Base-by-base conservation (phyloP, 148 eudicot genomes). In the Vaccinium vitisidaea region DNA sequence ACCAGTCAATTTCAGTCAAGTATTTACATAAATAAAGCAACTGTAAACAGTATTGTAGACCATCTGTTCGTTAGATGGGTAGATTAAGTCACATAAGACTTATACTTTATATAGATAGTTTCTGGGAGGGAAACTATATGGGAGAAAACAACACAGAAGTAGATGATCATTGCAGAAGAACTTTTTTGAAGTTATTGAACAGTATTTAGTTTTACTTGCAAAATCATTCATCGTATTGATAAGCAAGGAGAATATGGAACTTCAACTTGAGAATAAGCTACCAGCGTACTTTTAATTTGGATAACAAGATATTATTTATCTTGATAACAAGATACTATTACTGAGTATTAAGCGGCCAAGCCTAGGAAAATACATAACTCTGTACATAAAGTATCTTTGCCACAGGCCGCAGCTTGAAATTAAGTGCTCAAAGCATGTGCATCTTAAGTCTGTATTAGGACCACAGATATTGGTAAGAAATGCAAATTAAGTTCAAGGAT, bases 1-100 rank as follows among this genome's bases (percentile, higher is more conserved):
- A 36, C 71, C 50, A 59, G 81, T 84, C 53, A 84, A 61, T 27
- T 59, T 61, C 55, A 10, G 59, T 73, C 78, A 74, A 70, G 36
- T 39, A 2, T 75, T 36, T 43, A 8, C 23, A 67, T 67, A 67
- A 50, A 70, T 82, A 82, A 82, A 36, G 16, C 55, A 81, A 81
- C 14, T 61, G 69, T 12, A 81, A 67, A 30, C 12, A 23, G 16
- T 67, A 70, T 82, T 48, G 46, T 19, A 39, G 11, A 49, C 30
- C 58, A 75, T 70, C 30, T 21, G 36, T 50, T 49, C 12, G 2
- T 1, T 3, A 52, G 61, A 27, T 48, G 70, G 70, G 77, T 82
- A 83, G 39, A 70, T 4, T 27, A 25, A 27, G 16, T 67, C 36
- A 3, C 14, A 27, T 67, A 67, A 67, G 73, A 65, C 71, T 11